Conservation (phyloP, 2,329 filamentous ascomycete genomes). For the Pyrenochaeta sp. region DNA sequence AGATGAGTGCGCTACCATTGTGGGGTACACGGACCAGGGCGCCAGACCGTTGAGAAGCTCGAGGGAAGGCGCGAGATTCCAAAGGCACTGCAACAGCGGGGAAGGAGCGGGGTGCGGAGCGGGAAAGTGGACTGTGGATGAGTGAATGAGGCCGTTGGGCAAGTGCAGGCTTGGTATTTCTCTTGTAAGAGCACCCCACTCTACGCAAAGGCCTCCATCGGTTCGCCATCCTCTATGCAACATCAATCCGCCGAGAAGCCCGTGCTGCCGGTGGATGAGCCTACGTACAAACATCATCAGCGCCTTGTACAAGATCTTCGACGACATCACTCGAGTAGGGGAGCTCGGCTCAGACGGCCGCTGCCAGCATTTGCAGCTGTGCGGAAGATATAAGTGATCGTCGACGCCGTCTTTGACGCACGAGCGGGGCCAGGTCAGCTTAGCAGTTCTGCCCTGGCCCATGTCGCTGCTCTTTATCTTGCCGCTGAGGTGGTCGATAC, state of each 20-base stretch:
- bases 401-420: constrained; percentile 27
- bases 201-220: constrained; percentile 21
- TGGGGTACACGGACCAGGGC: constrained; percentile 4
- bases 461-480: constrained; percentile 20
- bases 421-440: constrained; percentile 31
- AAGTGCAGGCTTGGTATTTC: constrained; percentile 33
- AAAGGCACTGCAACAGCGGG: constrained; percentile 4
- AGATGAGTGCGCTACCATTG: constrained; percentile 6
- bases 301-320: constrained; percentile 29
- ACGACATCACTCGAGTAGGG: constrained; percentile 10
- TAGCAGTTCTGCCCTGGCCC: constrained; percentile 22
- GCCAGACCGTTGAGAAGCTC: neutral
- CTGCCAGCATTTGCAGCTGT: constrained; percentile 8
- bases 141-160: constrained; percentile 21
- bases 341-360: constrained; percentile 15
- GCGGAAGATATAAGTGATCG: constrained; percentile 44
- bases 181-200: constrained; percentile 33
- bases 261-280: constrained; percentile 34
- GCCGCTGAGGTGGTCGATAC: constrained; percentile 11
- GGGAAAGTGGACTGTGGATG: constrained; percentile 20
- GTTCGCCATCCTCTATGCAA: constrained; percentile 32
- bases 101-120: constrained; percentile 21
- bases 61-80: constrained; percentile 8
- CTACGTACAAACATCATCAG: constrained; percentile 23
- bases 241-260: constrained; percentile 33